phyloP scores from a whole-genome alignment of 2,329 filamentous ascomycete genomes.

The Eutypa lata region DNA sequence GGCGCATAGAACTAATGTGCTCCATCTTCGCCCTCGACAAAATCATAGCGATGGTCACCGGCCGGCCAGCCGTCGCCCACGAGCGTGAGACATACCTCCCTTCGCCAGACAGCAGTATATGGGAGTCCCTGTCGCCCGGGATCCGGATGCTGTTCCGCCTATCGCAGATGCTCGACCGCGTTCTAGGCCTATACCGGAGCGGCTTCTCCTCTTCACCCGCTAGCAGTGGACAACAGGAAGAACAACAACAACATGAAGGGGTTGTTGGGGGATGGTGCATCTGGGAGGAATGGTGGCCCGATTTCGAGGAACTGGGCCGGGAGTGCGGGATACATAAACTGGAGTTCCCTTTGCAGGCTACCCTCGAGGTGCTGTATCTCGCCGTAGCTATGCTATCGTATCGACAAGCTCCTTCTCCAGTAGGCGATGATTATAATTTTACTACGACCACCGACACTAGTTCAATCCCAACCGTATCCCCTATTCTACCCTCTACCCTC shows the following conservation, averaged over 20 bases:
- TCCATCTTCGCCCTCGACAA: conserved; percentile 10
- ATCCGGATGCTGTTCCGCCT: conserved; percentile 5
- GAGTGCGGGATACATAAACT: conserved; percentile 2
- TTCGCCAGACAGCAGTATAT: background rate
- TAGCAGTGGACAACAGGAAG: conserved; percentile 2
- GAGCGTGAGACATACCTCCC: conserved; percentile 7
- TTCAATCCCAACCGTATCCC: no score
- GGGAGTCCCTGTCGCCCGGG: conserved; percentile 2
- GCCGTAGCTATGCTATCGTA: conserved; percentile 9
- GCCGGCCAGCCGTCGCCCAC: conserved; percentile 5
- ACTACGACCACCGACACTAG: no score
- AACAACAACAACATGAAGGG: no score
- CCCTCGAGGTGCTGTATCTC: conserved; percentile 8
- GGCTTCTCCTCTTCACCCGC: conserved; percentile 2
- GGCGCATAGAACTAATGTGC: conserved; percentile 10
- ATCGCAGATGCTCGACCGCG: conserved; percentile 10
- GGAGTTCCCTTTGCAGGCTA: conserved; percentile 4
- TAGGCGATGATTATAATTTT: no score
- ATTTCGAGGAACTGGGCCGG: conserved; percentile 7
- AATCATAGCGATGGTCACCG: conserved; percentile 8
- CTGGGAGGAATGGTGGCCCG: conserved; percentile 10
- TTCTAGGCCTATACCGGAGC: conserved; percentile 9
- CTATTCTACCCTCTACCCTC: no score
- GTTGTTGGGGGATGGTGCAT: background rate
- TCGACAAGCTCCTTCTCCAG: conserved; percentile 1